Base-by-base conservation (phyloP, 371 early-diverging fungal species). In the Nematocida displodere region DNA sequence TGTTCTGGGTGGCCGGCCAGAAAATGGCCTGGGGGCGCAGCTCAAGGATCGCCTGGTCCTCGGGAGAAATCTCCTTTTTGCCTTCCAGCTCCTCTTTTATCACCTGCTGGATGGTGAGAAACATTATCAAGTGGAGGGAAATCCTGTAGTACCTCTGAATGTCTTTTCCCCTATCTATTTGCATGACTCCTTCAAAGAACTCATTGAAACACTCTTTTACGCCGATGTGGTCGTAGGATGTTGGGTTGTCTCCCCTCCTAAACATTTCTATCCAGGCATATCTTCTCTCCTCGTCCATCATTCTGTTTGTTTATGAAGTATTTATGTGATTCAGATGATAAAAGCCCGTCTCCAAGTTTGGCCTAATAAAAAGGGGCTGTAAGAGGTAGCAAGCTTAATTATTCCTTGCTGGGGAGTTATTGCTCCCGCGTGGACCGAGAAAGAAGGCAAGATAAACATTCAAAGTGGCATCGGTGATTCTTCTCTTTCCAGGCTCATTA, bases 221-320 rank as follows among this genome's bases (percentile, higher is more conserved):
- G 8, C 20, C 34, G 8, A 71, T 13, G 4, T 61, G 46, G 22
- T 71, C 75, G 54, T 61, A 71, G 20, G 53, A 49, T 48, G 47
- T 34, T 31, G 50, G n/a, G 48, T 39, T 58, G 59, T 71, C 50
- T 31, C 47, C 56, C n/a, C 20, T 22, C 36, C 64, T n/a, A 42
- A 56, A 71, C 37, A 71, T 17, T 29, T 71, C 62, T 29, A 71
- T 20, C 75, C 75, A 71, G 3, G 75, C 59, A 42, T 61, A 71
- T 71, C 75, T 71, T 33, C 61, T 71, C 59, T 71, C 61, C 58
- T 71, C 58, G 31, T 71, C 61, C 75, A 71, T 71, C 59, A 62
- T 59, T 66, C 47, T 40, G 28, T 67, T 71, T 71, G 48, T 62
- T 71, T 71, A 62, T 28, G 28, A 47, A 61, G 29, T 71, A 71